Evolutionary conservation across 2,329 filamentous ascomycete genomes (phyloP), one percentile per base, ranked within the genome.

Genomic region (Neofusicoccum sp.): DNA sequence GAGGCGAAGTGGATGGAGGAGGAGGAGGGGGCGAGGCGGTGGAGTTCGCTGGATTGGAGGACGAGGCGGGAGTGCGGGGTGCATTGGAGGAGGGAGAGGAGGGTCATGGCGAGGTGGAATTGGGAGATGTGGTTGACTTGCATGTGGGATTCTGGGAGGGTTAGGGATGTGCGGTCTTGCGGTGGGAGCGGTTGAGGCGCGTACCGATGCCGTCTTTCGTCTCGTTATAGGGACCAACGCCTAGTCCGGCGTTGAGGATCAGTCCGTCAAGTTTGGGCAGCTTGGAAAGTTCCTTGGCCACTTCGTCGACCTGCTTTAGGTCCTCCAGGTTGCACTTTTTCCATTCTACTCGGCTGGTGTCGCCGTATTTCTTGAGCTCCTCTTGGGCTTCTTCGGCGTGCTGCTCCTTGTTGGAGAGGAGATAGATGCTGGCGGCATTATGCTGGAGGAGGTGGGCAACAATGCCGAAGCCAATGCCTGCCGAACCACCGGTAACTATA

Each of bases 391-490:
- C 77, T 16, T 75, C 68, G n/a, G 79, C 75, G 68, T 83, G 80
- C 28, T 82, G 72, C 66, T 81, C 78, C 50, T 83, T 83, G 64
- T 80, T 80, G 16, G 80, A 80, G 3, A 84, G 74, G 3, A 84
- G 73, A 64, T 81, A 81, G 50, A 84, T 77, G 63, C 78, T 81
- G 3, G 72, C 70, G 1, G 78, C 73, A 49, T 79, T 80, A 69
- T 83, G 80, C 67, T 84, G 79, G 3, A 84, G 77, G n/a, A 84
- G 71, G 65, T 85, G 82, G 6, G 82, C 80, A 33, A 79, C 76
- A 49, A 84, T 84, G 29, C 81, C 81, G 64, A 78, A 84, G 14
- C 81, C 81, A 36, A 83, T 83, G 22, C 80, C 81, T n/a, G 80
- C 78, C 22, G 76, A 79, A 28, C 80, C 80, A n/a, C 80, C 79